These are phyloP conservation scores for Forsythia viridissima DNA, from an alignment of 257 asterid genomes.

Conservation along the genomic window DNA sequence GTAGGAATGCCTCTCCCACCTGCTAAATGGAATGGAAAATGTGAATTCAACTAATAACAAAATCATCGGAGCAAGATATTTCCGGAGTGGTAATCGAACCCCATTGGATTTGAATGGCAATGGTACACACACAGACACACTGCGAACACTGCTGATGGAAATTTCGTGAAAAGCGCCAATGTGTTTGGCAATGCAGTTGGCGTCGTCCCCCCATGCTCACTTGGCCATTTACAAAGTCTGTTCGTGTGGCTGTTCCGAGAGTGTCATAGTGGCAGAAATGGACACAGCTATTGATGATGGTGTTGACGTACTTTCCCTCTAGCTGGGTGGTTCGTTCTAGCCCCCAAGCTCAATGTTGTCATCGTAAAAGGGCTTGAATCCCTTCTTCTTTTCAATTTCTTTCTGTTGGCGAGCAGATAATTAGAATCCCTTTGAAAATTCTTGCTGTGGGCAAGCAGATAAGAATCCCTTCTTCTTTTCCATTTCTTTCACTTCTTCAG, in stretches of 20 bases:
- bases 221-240: slow-evolving; percentile 36
- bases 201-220: slow-evolving; percentile 34
- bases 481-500: slow-evolving; percentile 3
- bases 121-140: slow-evolving; percentile 60
- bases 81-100: not conserved
- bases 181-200: slow-evolving; percentile 47
- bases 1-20: slow-evolving; percentile 36
- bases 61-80: slow-evolving; percentile 43
- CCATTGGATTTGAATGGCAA: slow-evolving; percentile 35
- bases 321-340: not conserved
- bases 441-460: not conserved
- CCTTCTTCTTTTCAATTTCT: too few relatives aligned
- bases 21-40: slow-evolving; percentile 44
- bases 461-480: not conserved
- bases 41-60: slow-evolving; percentile 46
- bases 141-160: slow-evolving; percentile 56
- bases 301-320: slow-evolving; percentile 36
- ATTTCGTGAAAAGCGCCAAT: slow-evolving; percentile 37
- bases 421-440: too few relatives aligned
- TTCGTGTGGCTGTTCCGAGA: slow-evolving; percentile 1
- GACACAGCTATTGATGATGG: slow-evolving; percentile 47
- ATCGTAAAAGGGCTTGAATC: too few relatives aligned
- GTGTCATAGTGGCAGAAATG: slow-evolving; percentile 35
- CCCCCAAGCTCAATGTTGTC: too few relatives aligned
- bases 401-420: too few relatives aligned